Evolutionary conservation across 2,329 filamentous ascomycete genomes (phyloP), one percentile per base, ranked within the genome.

Genomic region (Aureobasidium sp.): DNA sequence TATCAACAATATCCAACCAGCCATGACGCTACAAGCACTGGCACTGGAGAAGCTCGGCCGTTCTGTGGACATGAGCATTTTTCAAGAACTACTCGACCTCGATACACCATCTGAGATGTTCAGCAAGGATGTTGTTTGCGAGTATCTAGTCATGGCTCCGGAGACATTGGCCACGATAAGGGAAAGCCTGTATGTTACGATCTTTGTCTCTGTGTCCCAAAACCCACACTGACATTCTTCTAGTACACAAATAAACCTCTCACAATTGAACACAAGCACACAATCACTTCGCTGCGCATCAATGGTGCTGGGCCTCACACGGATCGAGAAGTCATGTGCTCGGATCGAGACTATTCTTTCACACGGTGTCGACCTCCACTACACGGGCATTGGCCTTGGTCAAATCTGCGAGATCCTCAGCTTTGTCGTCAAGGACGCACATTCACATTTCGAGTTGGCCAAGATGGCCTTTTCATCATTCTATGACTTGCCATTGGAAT

Each of bases 51-150:
- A 29, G 34, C 56, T 59, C 6, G 17, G 44, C 34, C 34, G 17
- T 5, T 31, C 34, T 7, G 44, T 52, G 36, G 36, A 61, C 14
- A 34, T 61, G 57, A 25, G 2, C 14, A 27, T 61, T 6, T 61
- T 61, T 5, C 47, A 52, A n/a, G 57, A 61, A n/a, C n/a, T 61
- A 14, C 57, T 61, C 7, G 57, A 61, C 11, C 47, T 61, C 9
- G 57, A 61, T n/a, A n/a, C 57, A 25, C 47, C 57, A 25, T 29
- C 14, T 14, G 57, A 61, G 17, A 5, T 17, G 11, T 61, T 61
- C 27, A 61, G 57, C 47, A 61, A 37, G 12, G 37, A 51, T 14
- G 29, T 61, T 25, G 37, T 61, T 3, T 20, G 37, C 37, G 57
- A 61, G 17, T 61, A 44, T 27, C 29, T 52, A 9, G 27, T 34